Evolutionary conservation across 768 basidiomycete species (phyloP).

Genomic region (Termitomyces eurrhizus): DNA sequence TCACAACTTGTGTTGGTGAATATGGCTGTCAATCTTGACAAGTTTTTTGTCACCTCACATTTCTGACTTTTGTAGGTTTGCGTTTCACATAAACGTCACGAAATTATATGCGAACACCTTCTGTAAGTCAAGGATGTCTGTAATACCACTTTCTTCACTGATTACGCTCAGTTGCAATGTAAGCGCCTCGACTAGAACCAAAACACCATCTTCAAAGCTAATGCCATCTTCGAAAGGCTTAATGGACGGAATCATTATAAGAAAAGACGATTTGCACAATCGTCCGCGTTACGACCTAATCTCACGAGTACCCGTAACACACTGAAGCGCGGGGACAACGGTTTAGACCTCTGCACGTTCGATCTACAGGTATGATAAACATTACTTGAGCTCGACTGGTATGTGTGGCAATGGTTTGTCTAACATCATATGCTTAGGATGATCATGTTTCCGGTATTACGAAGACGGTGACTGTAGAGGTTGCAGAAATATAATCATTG

Average conservation of each 20-base stretch:
- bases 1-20: conserved; percentile 33
- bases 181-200: conserved; percentile 3
- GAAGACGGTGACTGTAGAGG: neutral
- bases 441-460: neutral
- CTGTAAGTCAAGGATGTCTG: conserved; percentile 29
- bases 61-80: conserved; percentile 29
- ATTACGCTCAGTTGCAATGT: conserved; percentile 29
- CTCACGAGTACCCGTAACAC: neutral
- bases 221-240: conserved; percentile 13
- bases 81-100: conserved; percentile 45
- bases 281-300: neutral
- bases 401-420: neutral
- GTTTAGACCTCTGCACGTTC: neutral
- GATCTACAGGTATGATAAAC: neutral
- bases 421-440: neutral
- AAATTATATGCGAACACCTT: conserved; percentile 48
- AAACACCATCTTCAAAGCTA: neutral
- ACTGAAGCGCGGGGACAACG: neutral
- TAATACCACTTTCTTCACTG: conserved; percentile 13
- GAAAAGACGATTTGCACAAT: neutral
- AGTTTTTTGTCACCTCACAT: neutral
- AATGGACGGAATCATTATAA: conserved; percentile 20
- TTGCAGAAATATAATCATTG: neutral
- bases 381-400: neutral
- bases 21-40: neutral